Base-by-base conservation (phyloP, 371 early-diverging fungal genomes). In the Mortierella sp. region DNA sequence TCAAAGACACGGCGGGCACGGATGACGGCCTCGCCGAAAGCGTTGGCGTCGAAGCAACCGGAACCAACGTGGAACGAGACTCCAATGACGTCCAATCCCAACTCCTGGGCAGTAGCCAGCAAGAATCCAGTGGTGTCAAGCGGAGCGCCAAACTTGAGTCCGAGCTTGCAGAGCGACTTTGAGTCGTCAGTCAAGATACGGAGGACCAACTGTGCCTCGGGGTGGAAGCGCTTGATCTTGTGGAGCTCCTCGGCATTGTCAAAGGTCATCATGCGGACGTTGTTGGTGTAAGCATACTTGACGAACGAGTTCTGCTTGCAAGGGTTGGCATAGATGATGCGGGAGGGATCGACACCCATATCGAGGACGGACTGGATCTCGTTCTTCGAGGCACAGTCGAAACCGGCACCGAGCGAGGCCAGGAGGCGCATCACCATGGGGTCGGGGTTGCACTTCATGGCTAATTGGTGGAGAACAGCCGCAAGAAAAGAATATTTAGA, bases 241-340 rank as follows among this genome's bases (percentile, higher is more conserved):
- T 93, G 90, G 47, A 99, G 94, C 89, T 99, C 99, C 88, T 99
- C 98, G 6, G 94, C 94, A 89, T 99, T 99, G 90, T 99, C 99
- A 89, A 99, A 99, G 31, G 99, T 99, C 97, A 98, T 97, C 92
- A 96, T 93, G 77, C 89, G 88, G 38, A 99, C 97, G 80, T 94
- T 93, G 72, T 94, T 91, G 71, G 91, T 90, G 38, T 90, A 89
- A 16, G 99, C 97, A 83, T 92, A 97, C 74, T 96, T 95, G 84
- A 99, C 94, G 88, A 97, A 97, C 24, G 98, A 98, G 34, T 94
- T 92, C 81, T 97, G 98, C 91, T 99, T 99, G 93, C 99, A 98
- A 48, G 99, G 99, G 90, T 99, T 98, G 79, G 99, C 99, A 80
- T 97, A 99, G 86, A 99, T 98, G 84, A 99, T 95, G 73, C 95